Evolutionary conservation across 768 basidiomycete species (phyloP).

Genomic region (Lactarius vividus): DNA sequence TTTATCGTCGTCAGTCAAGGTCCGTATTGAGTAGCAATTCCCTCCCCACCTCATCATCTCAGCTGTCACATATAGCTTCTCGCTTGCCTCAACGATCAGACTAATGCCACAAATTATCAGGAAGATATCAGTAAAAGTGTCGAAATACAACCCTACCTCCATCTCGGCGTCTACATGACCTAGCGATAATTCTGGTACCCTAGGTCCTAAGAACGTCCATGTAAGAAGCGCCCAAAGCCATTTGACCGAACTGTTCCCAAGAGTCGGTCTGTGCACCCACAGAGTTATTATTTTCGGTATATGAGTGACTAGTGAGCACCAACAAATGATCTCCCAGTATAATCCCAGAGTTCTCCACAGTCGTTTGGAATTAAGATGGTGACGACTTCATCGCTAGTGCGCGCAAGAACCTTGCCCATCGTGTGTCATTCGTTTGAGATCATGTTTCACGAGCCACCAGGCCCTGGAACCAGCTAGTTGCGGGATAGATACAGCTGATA

Average conservation of each 20-base stretch:
- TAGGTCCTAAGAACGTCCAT: slow-evolving; percentile 38
- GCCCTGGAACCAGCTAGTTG: background rate
- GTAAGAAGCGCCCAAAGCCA: slow-evolving; percentile 34
- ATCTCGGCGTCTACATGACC: slow-evolving; percentile 44
- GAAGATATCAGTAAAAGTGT: slow-evolving; percentile 34
- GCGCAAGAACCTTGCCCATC: background rate
- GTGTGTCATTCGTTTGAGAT: background rate
- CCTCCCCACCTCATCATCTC: slow-evolving; percentile 40
- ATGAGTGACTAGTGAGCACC: slow-evolving; percentile 38
- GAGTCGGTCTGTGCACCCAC: slow-evolving; percentile 26
- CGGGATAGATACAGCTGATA: background rate
- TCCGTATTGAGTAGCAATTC: slow-evolving; percentile 47
- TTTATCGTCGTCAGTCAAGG: slow-evolving; percentile 23
- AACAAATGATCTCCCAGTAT: slow-evolving; percentile 49
- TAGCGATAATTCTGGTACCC: slow-evolving; percentile 37
- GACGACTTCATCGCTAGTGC: background rate
- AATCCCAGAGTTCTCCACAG: slow-evolving; percentile 35
- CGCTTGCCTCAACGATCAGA: slow-evolving; percentile 50
- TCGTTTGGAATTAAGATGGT: background rate
- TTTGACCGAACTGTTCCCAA: background rate
- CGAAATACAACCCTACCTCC: slow-evolving; percentile 41
- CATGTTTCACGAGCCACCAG: background rate
- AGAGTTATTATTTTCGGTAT: slow-evolving; percentile 27
- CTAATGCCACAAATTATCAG: slow-evolving; percentile 33
- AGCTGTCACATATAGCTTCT: slow-evolving; percentile 48